Evolutionary conservation across 768 basidiomycete genomes (phyloP).

Genomic region (Paxillus ammoniavirescens): DNA sequence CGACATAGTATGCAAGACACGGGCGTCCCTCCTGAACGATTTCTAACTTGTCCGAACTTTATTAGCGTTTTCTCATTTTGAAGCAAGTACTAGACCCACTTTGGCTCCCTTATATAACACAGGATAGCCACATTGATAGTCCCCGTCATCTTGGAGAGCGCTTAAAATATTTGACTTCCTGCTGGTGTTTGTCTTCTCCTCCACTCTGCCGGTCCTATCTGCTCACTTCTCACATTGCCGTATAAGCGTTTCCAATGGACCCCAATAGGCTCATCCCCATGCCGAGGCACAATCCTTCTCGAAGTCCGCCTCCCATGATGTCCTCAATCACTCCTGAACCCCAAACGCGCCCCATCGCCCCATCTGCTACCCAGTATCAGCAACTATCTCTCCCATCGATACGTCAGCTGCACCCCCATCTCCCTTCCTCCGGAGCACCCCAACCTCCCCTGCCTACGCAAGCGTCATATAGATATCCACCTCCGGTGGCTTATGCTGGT

Average conservation of each 20-base stretch:
- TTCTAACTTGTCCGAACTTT: constrained; percentile 24
- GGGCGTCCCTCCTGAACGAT: constrained; percentile 31
- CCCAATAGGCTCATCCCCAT: constrained; percentile 35
- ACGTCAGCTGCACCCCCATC: constrained; percentile 63
- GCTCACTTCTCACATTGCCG: constrained; percentile 4
- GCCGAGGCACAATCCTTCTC: constrained; percentile 31
- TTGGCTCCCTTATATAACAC: constrained; percentile 26
- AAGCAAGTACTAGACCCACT: constrained; percentile 26
- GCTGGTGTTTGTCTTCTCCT: constrained; percentile 20
- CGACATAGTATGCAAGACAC: constrained; percentile 44
- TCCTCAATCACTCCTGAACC: constrained; percentile 24
- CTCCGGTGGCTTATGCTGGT: constrained; percentile 18
- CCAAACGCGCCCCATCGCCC: constrained; percentile 26
- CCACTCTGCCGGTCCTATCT: constrained; percentile 21
- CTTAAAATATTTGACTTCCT: constrained; percentile 22
- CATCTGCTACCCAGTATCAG: constrained; percentile 22
- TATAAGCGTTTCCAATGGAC: constrained; percentile 33
- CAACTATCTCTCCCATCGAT: constrained; percentile 57
- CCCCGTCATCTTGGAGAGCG: constrained; percentile 18
- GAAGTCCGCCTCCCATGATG: constrained; percentile 25
- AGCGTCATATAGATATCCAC: constrained; percentile 22
- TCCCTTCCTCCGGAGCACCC: constrained; percentile 46
- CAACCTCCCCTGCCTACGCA: neutral
- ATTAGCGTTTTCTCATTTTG: constrained; percentile 19
- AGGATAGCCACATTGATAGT: constrained; percentile 23